A percentile compares a stretch with the other conserved stretches of the same genome.
These are phyloP conservation scores for Ploettnerulaceae sp. DNA, from an alignment of 2,329 filamentous ascomycete species.

Conservation along the genomic window DNA sequence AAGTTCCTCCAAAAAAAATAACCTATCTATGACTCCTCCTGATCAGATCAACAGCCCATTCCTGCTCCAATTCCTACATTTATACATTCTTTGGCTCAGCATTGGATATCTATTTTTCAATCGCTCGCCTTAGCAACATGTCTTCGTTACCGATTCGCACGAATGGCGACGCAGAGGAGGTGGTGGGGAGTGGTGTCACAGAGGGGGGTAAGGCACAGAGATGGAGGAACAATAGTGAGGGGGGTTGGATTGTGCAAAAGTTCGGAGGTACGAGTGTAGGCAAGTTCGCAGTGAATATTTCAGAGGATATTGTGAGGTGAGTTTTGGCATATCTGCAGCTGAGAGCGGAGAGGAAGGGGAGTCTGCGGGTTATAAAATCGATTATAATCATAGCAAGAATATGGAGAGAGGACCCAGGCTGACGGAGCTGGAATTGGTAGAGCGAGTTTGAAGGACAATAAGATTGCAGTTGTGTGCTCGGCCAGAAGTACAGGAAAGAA, in stretches of 20 bases:
- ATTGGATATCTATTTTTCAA: not conserved
- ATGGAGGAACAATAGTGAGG: conserved; percentile 32
- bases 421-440: conserved; percentile 36
- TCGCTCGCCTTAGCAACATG: conserved; percentile 6
- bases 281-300: conserved; percentile 79
- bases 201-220: conserved; percentile 8
- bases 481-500: conserved; percentile 93
- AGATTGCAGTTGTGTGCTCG: conserved; percentile 90
- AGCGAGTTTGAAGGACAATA: conserved; percentile 59
- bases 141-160: conserved; percentile 1
- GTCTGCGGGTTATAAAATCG: conserved; percentile 10
- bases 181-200: conserved; percentile 5
- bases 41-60: not conserved
- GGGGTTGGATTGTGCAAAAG: conserved; percentile 82
- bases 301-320: conserved; percentile 64
- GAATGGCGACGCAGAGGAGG: conserved; percentile 2
- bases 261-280: conserved; percentile 94
- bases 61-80: not conserved
- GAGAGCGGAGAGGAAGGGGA: not conserved
- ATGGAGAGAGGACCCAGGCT: not conserved
- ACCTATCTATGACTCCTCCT: conserved; percentile 6
- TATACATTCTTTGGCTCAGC: not conserved
- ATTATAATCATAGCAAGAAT: conserved; percentile 1
- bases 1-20: not conserved
- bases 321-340: conserved; percentile 13